These are phyloP conservation scores for Piper betle DNA, from an alignment of 164 flowering plant genomes.

Conservation along the genomic window DNA sequence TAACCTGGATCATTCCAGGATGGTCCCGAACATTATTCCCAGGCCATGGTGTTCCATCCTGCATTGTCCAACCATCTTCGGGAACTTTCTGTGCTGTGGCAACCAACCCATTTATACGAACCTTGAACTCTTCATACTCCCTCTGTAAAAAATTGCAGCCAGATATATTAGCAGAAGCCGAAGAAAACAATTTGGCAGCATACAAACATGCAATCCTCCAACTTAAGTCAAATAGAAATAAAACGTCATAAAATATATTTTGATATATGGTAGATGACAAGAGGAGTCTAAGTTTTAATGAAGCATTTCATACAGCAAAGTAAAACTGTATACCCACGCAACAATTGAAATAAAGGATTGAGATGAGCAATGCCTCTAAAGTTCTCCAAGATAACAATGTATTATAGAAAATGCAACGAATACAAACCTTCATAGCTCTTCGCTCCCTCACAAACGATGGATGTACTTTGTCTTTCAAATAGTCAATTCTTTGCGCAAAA, in stretches of 20 bases:
- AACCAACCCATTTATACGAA: slow-evolving; percentile 73
- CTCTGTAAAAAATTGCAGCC: slow-evolving; percentile 26
- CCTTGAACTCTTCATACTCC: slow-evolving; percentile 86
- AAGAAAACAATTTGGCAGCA: no score
- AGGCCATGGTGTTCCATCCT: slow-evolving; percentile 97
- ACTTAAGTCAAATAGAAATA: no score
- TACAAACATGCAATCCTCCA: no score
- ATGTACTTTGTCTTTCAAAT: slow-evolving; percentile 82
- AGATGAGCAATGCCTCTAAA: neutral
- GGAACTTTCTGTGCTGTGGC: slow-evolving; percentile 70
- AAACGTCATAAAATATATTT: no score
- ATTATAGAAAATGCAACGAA: neutral
- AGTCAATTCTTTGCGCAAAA: slow-evolving; percentile 74
- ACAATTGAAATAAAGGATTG: no score
- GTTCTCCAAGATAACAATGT: neutral
- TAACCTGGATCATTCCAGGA: slow-evolving; percentile 95
- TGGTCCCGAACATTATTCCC: slow-evolving; percentile 90
- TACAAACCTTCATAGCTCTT: slow-evolving; percentile 78
- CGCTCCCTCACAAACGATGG: slow-evolving; percentile 88
- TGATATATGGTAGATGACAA: no score
- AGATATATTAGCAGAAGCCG: neutral
- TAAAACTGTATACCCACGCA: no score
- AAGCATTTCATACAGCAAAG: no score
- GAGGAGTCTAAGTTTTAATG: no score
- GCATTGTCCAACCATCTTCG: slow-evolving; percentile 96